Conservation (phyloP, 306 rosid species). For the Cucumis cinereus region DNA sequence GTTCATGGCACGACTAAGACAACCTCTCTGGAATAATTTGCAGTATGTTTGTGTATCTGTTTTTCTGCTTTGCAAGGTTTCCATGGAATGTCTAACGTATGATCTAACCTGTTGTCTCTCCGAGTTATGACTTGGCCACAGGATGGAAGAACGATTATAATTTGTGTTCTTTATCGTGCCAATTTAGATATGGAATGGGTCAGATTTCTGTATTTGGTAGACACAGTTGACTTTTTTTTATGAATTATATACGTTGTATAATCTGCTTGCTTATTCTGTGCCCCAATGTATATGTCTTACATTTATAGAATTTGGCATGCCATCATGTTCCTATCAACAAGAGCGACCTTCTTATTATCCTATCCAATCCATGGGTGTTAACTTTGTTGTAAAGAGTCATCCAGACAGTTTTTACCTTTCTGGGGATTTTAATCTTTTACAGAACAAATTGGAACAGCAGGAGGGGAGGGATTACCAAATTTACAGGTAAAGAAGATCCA, state of each 20-base stretch:
- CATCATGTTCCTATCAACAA: too few relatives aligned
- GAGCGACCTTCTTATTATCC: too few relatives aligned
- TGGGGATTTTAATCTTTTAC: neutral
- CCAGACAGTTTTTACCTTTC: neutral
- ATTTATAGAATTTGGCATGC: too few relatives aligned
- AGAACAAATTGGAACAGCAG: neutral
- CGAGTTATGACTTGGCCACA: constrained; percentile 16
- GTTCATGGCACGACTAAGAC: constrained; percentile 48
- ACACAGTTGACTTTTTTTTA: neutral
- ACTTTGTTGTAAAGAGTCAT: too few relatives aligned
- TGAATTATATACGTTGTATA: neutral
- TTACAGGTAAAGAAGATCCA: neutral
- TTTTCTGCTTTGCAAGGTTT: too few relatives aligned
- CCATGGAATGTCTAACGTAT: too few relatives aligned
- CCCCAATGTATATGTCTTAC: neutral
- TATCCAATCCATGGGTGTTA: too few relatives aligned
- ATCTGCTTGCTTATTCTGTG: neutral
- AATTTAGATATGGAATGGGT: neutral
- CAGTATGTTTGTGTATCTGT: constrained; percentile 10
- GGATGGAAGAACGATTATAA: constrained; percentile 14
- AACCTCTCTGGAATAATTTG: constrained; percentile 20
- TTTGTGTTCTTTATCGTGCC: neutral
- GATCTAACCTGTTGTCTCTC: too few relatives aligned
- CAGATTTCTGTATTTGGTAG: neutral
- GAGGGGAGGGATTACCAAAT: neutral